Base-by-base conservation (phyloP, 2,329 filamentous ascomycete genomes). In the Trichoderma hamatum region DNA sequence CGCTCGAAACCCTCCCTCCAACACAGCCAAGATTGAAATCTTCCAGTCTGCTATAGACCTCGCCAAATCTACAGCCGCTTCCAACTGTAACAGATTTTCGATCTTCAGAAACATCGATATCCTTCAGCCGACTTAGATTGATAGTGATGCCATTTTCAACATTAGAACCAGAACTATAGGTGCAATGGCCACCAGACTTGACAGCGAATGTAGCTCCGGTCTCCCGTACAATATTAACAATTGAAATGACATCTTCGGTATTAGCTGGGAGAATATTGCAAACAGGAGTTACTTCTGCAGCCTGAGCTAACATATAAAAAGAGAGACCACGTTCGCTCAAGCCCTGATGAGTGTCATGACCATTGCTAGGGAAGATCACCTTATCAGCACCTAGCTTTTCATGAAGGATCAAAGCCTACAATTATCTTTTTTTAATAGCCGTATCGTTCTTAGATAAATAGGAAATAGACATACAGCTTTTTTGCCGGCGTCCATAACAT, bases 201-300 rank as follows among this genome's bases (percentile, higher is more conserved):
- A 65, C 34, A 11, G 62, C 62, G 43, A 65, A 55, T 5, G 34
- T 65, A 43, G 62, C 34, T n/a, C 51, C 62, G 10, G 62, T 30
- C 13, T 55, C 62, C 11, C 62, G 34, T 30, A 65, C 6, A 13
- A 55, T 21, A 43, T 55, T 19, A 3, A 65, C 26, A 11, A 16
- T 24, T 19, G 9, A 9, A 3, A 39, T 2, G 2, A 64, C 32
- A 2, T 65, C 62, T 39, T 51, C 24, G 13, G 62, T 43, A 9
- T 43, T 21, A 9, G 11, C 34, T 19, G 62, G 62, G 24, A 65
- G 51, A 46, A 54, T 19, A 19, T 34, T 51, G 19, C 49, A 65
- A 30, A 21, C 62, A 24, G 62, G 62, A 10, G n/a, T 19, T 5
- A 65, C 30, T 7, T 43, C 49, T 36, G 34, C 10, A 13, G 62